These are phyloP conservation scores for Clonostachys chloroleuca DNA, from an alignment of 2,329 filamentous ascomycete species.

Conservation along the genomic window DNA sequence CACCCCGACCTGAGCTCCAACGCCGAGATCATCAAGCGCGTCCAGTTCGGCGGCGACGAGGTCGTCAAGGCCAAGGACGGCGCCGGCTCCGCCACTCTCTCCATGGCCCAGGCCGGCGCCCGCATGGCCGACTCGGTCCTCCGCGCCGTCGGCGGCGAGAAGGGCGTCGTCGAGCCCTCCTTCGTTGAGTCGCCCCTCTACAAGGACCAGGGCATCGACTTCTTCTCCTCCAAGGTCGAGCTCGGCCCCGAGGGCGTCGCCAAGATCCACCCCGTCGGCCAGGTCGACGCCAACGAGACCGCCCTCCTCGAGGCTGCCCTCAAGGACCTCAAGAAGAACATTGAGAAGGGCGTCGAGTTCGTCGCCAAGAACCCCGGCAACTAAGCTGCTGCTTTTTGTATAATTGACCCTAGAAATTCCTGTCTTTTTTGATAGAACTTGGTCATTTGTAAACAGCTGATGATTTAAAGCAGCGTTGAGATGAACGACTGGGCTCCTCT, in stretches of 20 bases:
- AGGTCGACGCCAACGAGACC: slow-evolving; percentile 82
- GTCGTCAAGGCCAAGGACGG: slow-evolving; percentile 99
- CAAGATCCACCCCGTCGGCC: slow-evolving; percentile 86
- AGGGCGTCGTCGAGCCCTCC: slow-evolving; percentile 91
- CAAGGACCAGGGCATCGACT: slow-evolving; percentile 97
- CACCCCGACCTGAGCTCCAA: slow-evolving; percentile 80
- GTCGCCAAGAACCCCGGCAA: slow-evolving; percentile 56
- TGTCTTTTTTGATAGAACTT: too few relatives aligned
- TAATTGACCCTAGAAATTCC: too few relatives aligned
- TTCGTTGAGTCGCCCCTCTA: slow-evolving; percentile 96
- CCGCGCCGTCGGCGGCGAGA: slow-evolving; percentile 88
- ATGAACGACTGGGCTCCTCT: too few relatives aligned
- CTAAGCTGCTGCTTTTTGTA: slow-evolving; percentile 27
- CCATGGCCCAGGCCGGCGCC: slow-evolving; percentile 95
- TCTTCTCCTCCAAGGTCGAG: slow-evolving; percentile 94
- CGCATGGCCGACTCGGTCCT: slow-evolving; percentile 86
- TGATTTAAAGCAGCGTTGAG: too few relatives aligned
- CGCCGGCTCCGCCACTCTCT: slow-evolving; percentile 93
- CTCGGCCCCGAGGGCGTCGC: slow-evolving; percentile 94
- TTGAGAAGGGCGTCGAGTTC: slow-evolving; percentile 76
- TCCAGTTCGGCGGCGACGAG: slow-evolving; percentile 99
- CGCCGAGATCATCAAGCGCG: slow-evolving; percentile 80
- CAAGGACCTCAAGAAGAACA: slow-evolving; percentile 87
- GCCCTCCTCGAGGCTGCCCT: slow-evolving; percentile 83
- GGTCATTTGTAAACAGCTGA: too few relatives aligned